Evolutionary conservation across 1,284 basidiomycete species (phyloP).

Genomic region (Neolentinus lepideus): DNA sequence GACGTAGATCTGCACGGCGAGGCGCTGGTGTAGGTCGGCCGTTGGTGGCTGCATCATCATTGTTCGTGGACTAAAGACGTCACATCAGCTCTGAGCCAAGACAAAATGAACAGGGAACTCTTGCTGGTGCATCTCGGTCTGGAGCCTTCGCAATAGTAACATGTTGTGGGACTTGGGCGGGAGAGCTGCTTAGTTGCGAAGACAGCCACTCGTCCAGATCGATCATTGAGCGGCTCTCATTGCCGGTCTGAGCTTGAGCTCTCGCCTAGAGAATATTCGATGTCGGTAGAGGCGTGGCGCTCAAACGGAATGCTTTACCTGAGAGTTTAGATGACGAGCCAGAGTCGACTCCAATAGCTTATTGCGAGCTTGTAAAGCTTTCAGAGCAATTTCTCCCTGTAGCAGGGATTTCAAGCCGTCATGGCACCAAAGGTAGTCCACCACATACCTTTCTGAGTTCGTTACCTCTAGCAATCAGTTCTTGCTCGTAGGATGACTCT

Average conservation of each 20-base stretch:
- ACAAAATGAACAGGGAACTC: neutral
- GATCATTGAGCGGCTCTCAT: constrained; percentile 21
- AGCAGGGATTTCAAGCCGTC: neutral
- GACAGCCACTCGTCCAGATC: constrained; percentile 24
- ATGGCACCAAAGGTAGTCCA: neutral
- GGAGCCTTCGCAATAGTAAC: constrained; percentile 10
- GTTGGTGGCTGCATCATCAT: neutral
- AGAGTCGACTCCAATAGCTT: constrained; percentile 22
- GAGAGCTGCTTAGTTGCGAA: constrained; percentile 22
- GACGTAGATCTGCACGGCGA: neutral
- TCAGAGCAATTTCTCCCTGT: constrained; percentile 28
- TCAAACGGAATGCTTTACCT: constrained; percentile 8
- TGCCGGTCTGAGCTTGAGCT: constrained; percentile 5
- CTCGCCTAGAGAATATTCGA: constrained; percentile 2
- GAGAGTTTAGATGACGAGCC: constrained; percentile 14
- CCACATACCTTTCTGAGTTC: constrained; percentile 27
- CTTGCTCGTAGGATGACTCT: constrained; percentile 26
- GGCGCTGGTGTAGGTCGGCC: neutral
- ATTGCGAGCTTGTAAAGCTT: constrained; percentile 23
- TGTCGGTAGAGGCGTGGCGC: neutral
- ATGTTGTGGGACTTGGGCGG: constrained; percentile 5
- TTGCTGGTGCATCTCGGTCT: constrained; percentile 19
- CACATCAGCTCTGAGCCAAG: neutral
- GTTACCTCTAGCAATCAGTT: constrained; percentile 28
- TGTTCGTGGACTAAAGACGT: neutral